Percentiles rank a stretch among this genome's conserved stretches.
Evolutionary conservation across 345 rosid species (phyloP).

Genomic region (Brassica carinata): DNA sequence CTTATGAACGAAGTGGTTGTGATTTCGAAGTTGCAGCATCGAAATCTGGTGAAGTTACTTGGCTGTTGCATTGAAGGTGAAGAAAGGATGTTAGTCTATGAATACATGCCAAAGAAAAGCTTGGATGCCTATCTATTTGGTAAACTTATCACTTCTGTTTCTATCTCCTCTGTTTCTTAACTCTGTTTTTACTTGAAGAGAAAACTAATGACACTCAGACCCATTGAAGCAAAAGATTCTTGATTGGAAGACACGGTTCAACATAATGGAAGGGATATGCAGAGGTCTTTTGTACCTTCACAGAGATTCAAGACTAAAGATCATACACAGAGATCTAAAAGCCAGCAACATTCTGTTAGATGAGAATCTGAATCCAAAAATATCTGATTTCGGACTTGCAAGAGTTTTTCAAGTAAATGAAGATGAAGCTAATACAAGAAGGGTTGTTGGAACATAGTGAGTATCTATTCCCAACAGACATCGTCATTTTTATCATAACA

Average conservation of each 20-base stretch:
- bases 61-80: conserved; percentile 64
- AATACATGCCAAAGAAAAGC: conserved; percentile 50
- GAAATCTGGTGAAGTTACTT: conserved; percentile 58
- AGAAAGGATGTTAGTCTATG: conserved; percentile 60
- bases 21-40: conserved; percentile 65
- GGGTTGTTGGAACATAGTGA: conserved; percentile 55
- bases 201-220: conserved; percentile 38
- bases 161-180: not conserved
- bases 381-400: conserved; percentile 56
- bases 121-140: conserved; percentile 49
- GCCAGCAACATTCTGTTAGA: conserved; percentile 55
- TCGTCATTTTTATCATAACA: not conserved
- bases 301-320: conserved; percentile 51
- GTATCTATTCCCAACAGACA: not conserved
- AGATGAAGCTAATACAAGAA: conserved; percentile 48
- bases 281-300: conserved; percentile 56
- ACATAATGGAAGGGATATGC: conserved; percentile 52
- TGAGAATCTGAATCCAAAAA: conserved; percentile 49
- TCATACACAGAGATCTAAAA: conserved; percentile 58
- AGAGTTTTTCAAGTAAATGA: conserved; percentile 43
- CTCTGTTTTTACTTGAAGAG: not conserved
- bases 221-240: conserved; percentile 29
- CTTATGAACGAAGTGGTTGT: conserved; percentile 61
- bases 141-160: conserved; percentile 12
- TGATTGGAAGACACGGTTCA: conserved; percentile 45